Base-by-base conservation (phyloP, 345 rosid species). In the Mallotus nudiflorus region DNA sequence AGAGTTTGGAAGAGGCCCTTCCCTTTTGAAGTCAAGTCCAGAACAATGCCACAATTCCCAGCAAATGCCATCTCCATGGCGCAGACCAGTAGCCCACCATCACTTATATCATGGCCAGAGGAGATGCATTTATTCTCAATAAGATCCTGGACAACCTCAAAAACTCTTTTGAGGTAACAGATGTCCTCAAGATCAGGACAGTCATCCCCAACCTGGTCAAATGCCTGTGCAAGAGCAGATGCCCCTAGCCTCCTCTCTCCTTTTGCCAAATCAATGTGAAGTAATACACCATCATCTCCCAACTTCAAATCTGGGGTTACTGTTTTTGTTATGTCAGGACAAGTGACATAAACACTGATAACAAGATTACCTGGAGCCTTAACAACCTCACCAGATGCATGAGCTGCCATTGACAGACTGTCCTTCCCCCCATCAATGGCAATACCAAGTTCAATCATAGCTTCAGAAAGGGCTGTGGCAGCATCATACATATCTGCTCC, bases 361-460 rank as follows among this genome's bases (percentile, higher is more conserved):
- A 91, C 98, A 66, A 93, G 96, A 81, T 91, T 91, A 51, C 98
- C 98, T 33, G 98, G 98, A 74, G 96, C 92, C 83, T 93, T 93
- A 31, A 89, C 98, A 73, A 89, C 86, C 80, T 93, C 98, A 63
- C 83, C 89, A 37, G 66, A 87, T 4, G 91, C 78, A 73, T 84
- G 89, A 74, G 94, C 98, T 56, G 97, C 98, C 97, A 91, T 93
- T 24, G 98, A 91, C 31, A 93, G 89, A 78, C 97, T 89, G 79
- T 89, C 97, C 84, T 91, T 91, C 31, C 97, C 98, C 58, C 96
- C 98, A 82, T 89, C 98, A 80, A 93, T 93, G 19, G 98, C 98
- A 75, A 93, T 88, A 61, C 94, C 98, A 28, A 91, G 94, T 77
- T 91, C 86, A 58, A 89, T 89, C 98, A 93, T 91, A 4, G 98